Percentiles rank a stretch among this genome's conserved stretches.
Evolutionary conservation across 257 asterid genomes (phyloP).

Genomic region (Striga asiatica): DNA sequence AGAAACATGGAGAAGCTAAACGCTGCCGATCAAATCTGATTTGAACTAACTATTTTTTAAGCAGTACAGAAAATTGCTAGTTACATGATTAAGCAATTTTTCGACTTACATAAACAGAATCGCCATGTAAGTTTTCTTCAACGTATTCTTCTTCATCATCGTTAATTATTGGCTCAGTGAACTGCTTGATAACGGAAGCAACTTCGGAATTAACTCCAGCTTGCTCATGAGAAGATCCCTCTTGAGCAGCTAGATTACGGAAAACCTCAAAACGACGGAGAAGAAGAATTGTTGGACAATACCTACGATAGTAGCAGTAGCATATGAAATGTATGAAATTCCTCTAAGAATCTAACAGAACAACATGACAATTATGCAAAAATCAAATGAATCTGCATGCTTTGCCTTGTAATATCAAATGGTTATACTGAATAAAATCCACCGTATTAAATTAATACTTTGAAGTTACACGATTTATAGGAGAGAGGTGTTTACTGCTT

Average conservation of each 20-base stretch:
- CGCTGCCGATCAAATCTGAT: background rate
- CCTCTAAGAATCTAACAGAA: slow-evolving; percentile 7
- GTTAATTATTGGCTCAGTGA: slow-evolving; percentile 52
- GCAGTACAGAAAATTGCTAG: slow-evolving; percentile 6
- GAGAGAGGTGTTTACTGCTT: slow-evolving; percentile 4
- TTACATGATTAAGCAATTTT: slow-evolving; percentile 10
- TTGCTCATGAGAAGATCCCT: slow-evolving; percentile 75
- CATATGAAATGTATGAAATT: slow-evolving; percentile 10
- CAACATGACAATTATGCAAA: background rate
- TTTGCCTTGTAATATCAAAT: slow-evolving; percentile 5
- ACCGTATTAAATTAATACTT: background rate
- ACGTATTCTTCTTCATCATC: slow-evolving; percentile 34
- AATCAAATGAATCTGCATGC: slow-evolving; percentile 4
- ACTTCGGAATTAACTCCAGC: slow-evolving; percentile 73
- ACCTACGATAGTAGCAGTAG: slow-evolving; percentile 39
- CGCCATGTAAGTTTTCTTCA: slow-evolving; percentile 34
- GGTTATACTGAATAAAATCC: background rate
- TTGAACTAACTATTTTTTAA: slow-evolving; percentile 6
- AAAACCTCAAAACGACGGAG: slow-evolving; percentile 94
- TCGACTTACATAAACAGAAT: slow-evolving; percentile 51
- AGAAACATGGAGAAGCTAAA: slow-evolving; percentile 11
- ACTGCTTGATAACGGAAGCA: slow-evolving; percentile 77
- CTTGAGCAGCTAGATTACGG: slow-evolving; percentile 53
- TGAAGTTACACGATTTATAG: slow-evolving; percentile 1
- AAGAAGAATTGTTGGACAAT: slow-evolving; percentile 75